A percentile compares a stretch with the other conserved stretches of the same genome.
These are phyloP conservation scores for Monilinia fructigena DNA, from an alignment of 2,329 filamentous ascomycete genomes.

Conservation along the genomic window DNA sequence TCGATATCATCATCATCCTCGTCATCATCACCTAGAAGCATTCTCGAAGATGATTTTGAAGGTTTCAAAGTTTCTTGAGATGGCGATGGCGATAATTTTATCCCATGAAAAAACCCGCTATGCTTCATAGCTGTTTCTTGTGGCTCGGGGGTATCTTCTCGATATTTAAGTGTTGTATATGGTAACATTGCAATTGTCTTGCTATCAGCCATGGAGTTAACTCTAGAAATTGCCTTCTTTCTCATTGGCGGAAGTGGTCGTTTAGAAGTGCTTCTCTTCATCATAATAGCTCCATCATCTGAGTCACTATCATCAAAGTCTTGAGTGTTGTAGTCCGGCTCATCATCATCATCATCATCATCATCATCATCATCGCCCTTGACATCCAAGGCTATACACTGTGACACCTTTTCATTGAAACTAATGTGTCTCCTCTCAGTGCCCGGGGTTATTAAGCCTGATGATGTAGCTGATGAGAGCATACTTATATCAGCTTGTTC, in stretches of 20 bases:
- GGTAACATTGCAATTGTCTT: slow-evolving; percentile 68
- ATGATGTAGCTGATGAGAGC: slow-evolving; percentile 67
- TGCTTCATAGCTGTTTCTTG: slow-evolving; percentile 62
- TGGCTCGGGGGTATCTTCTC: slow-evolving; percentile 60
- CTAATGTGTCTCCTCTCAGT: slow-evolving; percentile 84
- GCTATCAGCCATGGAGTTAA: slow-evolving; percentile 55
- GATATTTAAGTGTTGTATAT: slow-evolving; percentile 63
- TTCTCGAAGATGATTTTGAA: slow-evolving; percentile 56
- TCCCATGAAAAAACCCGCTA: slow-evolving; percentile 48
- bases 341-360: slow-evolving; percentile 66
- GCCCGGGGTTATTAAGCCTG: slow-evolving; percentile 61
- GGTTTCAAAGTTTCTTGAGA: slow-evolving; percentile 82
- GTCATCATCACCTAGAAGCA: slow-evolving; percentile 55
- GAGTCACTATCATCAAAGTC: slow-evolving; percentile 60
- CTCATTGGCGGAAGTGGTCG: slow-evolving; percentile 42
- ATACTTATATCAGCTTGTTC: slow-evolving; percentile 46
- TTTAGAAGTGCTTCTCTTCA: slow-evolving; percentile 65
- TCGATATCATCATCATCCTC: slow-evolving; percentile 53
- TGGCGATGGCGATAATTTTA: slow-evolving; percentile 57
- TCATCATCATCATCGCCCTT: slow-evolving; percentile 77
- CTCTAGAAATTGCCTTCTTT: slow-evolving; percentile 41
- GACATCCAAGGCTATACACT: slow-evolving; percentile 89
- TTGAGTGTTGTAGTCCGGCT: slow-evolving; percentile 42
- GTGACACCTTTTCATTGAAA: slow-evolving; percentile 93
- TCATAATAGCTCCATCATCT: slow-evolving; percentile 60